Percentiles rank a stretch among this genome's conserved stretches.
phyloP scores from a whole-genome alignment of 495 filamentous ascomycete genomes.

The Pyrenula massariospora region DNA sequence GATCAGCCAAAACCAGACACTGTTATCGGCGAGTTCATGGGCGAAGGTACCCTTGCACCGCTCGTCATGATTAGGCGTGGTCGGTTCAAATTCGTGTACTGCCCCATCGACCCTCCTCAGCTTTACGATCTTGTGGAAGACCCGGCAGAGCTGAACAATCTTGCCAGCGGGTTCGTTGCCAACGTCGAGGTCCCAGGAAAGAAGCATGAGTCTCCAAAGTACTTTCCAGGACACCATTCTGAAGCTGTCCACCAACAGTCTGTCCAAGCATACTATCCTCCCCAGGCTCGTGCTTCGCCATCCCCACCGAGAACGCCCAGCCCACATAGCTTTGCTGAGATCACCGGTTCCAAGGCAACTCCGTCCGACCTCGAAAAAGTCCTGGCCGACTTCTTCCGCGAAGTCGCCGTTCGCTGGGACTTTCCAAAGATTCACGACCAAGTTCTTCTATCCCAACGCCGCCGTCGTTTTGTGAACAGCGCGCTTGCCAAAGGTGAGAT shows the following conservation, averaged over 20 bases:
- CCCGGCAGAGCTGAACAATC: constrained; percentile 61
- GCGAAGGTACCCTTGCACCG: constrained; percentile 73
- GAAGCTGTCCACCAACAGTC: too few relatives aligned
- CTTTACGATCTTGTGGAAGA: constrained; percentile 65
- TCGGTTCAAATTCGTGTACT: constrained; percentile 73
- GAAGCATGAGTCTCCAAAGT: constrained; percentile 6
- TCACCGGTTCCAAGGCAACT: background rate
- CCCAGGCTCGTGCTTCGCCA: too few relatives aligned
- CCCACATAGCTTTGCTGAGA: background rate
- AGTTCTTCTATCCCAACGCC: constrained; percentile 60
- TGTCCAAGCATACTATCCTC: too few relatives aligned
- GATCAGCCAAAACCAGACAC: constrained; percentile 49
- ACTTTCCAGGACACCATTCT: too few relatives aligned
- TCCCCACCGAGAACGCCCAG: too few relatives aligned
- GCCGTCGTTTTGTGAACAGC: constrained; percentile 58
- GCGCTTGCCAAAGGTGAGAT: constrained; percentile 61
- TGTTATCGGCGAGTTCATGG: constrained; percentile 80
- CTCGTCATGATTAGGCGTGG: constrained; percentile 86
- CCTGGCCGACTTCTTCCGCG: constrained; percentile 53
- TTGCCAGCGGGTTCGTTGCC: constrained; percentile 15
- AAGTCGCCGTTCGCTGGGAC: constrained; percentile 61
- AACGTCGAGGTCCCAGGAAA: constrained; percentile 4
- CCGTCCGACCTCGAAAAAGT: background rate
- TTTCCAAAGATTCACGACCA: constrained; percentile 56
- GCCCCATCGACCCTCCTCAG: constrained; percentile 66